Evolutionary conservation across 208 protist species (phyloP), one percentile per base, ranked within the genome.

Genomic region (Lotmaria passim): DNA sequence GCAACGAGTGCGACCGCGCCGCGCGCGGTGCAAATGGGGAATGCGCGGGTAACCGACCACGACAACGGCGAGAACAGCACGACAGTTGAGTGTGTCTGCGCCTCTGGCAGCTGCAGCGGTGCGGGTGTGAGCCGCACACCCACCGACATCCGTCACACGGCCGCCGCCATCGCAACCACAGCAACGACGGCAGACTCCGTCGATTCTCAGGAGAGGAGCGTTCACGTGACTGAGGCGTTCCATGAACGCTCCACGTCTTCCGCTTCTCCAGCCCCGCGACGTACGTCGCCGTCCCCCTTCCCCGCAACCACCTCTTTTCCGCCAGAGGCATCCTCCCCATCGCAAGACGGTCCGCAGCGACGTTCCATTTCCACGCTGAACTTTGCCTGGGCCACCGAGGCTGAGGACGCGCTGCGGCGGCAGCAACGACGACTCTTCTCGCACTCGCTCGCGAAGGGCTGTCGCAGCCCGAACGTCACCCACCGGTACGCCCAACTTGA

Each of bases 381-480:
- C 51, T 87, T 83, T 58, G 52, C 78, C 50, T 91, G 85, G 85
- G 82, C 75, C 38, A 69, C 57, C 23, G 75, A 80, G 51, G 81
- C 71, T 1, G 72, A 84, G 17, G 70, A 39, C 14, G 47, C 69
- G 31, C 51, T 91, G 66, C 69, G 65, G 10, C 51, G 43, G 60
- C 85, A 91, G 69, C 75, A 83, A 48, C 75, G 69, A 63, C 82
- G 79, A 31, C 57, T 79, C n/a, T 50, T 41, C 38, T 66, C 65
- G 23, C 60, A 53, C 8, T 51, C 59, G 12, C 2, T 53, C 14
- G 44, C 30, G 3, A 28, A 53, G 10, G n/a, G 44, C 15, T 41
- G 59, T 33, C 36, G 62, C 43, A 76, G 71, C 30, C 62, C 71
- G 24, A 76, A 46, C 3, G 17, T 47, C 21, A 41, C 28, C n/a